Evolutionary conservation across 305 asterid species (phyloP).

Genomic region (Fraxinus ornus): DNA sequence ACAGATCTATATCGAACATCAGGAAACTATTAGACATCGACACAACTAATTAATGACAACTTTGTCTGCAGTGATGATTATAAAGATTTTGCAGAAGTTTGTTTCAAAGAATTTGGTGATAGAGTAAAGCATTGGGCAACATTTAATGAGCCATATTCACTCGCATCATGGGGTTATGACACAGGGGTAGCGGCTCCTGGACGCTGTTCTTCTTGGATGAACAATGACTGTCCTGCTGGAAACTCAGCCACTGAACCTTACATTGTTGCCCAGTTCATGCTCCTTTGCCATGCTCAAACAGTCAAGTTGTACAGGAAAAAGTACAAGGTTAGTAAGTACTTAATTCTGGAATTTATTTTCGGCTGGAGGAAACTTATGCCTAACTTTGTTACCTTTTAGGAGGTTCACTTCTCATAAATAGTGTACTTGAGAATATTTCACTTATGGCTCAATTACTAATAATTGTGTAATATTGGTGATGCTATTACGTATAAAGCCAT

Average conservation of each 20-base stretch:
- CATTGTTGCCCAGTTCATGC: slow-evolving; percentile 44
- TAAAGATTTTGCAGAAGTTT: slow-evolving; percentile 39
- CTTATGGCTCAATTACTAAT: background rate
- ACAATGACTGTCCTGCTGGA: slow-evolving; percentile 35
- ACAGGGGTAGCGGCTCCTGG: slow-evolving; percentile 41
- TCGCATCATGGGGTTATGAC: slow-evolving; percentile 33
- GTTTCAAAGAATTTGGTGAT: slow-evolving; percentile 59
- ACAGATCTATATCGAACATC: background rate
- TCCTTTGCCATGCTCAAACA: slow-evolving; percentile 43
- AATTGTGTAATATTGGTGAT: background rate
- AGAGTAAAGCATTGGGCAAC: slow-evolving; percentile 64
- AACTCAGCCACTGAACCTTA: slow-evolving; percentile 59
- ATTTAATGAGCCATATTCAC: slow-evolving; percentile 47
- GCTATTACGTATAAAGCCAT: slow-evolving; percentile 5
- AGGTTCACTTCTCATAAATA: no score
- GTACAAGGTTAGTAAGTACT: slow-evolving; percentile 33
- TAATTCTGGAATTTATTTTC: no score
- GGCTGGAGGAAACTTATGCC: no score
- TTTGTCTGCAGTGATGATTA: slow-evolving; percentile 37
- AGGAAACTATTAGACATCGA: background rate
- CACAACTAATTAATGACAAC: background rate
- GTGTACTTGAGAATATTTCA: no score
- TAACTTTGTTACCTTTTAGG: no score
- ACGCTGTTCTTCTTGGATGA: slow-evolving; percentile 39
- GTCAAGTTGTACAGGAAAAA: slow-evolving; percentile 43